Evolutionary conservation across 306 rosid genomes (phyloP).

Genomic region (Pachyrhizus erosus): DNA sequence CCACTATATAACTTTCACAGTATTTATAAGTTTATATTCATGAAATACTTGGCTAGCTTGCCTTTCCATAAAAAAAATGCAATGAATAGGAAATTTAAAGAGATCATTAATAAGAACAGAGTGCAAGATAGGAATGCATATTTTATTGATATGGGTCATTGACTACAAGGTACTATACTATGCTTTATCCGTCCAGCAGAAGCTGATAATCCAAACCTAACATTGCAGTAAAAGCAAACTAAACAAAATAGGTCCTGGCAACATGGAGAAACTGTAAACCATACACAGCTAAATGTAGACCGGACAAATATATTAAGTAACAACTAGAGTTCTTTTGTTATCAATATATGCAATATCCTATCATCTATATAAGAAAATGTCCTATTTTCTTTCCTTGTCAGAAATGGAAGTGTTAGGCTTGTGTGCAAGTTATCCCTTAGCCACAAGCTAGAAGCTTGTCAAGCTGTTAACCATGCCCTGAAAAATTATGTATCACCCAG

Average conservation of each 20-base stretch:
- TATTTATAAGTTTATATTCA: background rate
- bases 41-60: background rate
- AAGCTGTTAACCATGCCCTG: slow-evolving; percentile 1
- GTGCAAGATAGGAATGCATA: background rate
- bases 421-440: background rate
- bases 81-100: background rate
- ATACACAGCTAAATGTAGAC: background rate
- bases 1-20: background rate
- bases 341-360: background rate
- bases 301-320: background rate
- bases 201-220: background rate
- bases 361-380: background rate
- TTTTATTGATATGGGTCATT: background rate
- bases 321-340: background rate
- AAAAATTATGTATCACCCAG: background rate
- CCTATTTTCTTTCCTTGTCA: background rate
- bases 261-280: background rate
- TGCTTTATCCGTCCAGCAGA: background rate
- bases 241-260: background rate
- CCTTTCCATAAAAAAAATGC: background rate
- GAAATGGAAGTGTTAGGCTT: background rate
- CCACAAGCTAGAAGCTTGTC: background rate
- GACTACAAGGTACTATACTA: background rate
- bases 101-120: background rate
- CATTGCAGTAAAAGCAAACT: background rate